phyloP scores from a whole-genome alignment of 148 eudicot genomes.

The Rhododendron ovatum region DNA sequence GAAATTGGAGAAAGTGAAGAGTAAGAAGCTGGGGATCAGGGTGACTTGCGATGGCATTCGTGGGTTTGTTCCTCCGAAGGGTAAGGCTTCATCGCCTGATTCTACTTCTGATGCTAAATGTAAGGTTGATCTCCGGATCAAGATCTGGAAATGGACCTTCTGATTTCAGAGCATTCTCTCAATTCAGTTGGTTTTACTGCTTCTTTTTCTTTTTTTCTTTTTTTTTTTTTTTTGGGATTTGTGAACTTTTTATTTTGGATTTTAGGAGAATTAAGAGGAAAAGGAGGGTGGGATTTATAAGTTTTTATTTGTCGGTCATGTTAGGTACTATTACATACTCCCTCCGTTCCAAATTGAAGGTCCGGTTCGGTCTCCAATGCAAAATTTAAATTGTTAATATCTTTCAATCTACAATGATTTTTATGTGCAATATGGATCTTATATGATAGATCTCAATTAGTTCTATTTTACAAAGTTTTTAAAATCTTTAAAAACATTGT shows the following conservation, averaged over 20 bases:
- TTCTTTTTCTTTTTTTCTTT: not conserved
- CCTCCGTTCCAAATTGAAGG: too few relatives aligned
- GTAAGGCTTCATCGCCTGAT: constrained; percentile 34
- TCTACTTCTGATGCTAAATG: constrained; percentile 50
- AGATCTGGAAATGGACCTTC: constrained; percentile 92
- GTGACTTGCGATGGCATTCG: constrained; percentile 63
- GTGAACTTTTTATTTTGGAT: constrained; percentile 17
- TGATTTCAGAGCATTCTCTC: constrained; percentile 12
- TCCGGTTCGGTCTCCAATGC: too few relatives aligned
- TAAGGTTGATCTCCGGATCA: constrained; percentile 91
- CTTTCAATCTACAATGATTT: too few relatives aligned
- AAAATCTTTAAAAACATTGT: too few relatives aligned
- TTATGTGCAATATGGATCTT: too few relatives aligned
- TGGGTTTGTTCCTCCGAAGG: constrained; percentile 43
- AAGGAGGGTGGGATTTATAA: not conserved
- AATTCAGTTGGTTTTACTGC: not conserved
- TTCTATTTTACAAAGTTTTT: too few relatives aligned
- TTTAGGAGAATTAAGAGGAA: constrained; percentile 5
- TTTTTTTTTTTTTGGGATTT: constrained; percentile 6
- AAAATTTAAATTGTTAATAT: too few relatives aligned
- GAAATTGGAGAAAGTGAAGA: constrained; percentile 56
- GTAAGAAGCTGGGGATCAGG: constrained; percentile 57
- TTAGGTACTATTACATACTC: not conserved
- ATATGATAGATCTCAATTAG: too few relatives aligned
- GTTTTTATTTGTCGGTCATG: not conserved